Conservation (phyloP, 139 green algal genomes). For the Desmodesmus armatus region DNA sequence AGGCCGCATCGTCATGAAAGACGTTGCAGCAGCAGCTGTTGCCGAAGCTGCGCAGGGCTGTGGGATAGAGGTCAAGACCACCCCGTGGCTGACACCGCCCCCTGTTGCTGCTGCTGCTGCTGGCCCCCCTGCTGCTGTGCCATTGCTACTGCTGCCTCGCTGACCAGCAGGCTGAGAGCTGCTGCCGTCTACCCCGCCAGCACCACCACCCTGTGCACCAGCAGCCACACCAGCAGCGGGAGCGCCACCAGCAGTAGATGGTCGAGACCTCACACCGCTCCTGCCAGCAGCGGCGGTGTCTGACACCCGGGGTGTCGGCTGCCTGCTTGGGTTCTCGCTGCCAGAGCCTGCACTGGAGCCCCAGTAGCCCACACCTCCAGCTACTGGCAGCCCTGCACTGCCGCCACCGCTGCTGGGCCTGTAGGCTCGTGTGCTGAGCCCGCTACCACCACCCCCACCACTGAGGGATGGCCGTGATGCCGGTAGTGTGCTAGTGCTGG, state of each 20-base stretch:
- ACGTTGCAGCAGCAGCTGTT: not conserved
- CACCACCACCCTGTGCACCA: too few relatives aligned
- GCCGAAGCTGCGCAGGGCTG: not conserved
- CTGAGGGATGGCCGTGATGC: too few relatives aligned
- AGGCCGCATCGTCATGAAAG: slow-evolving; percentile 37
- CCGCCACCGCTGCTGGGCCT: not conserved
- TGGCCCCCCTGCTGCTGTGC: slow-evolving; percentile 1
- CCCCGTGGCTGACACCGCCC: not conserved
- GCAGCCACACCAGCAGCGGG: not conserved
- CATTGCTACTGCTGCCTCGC: slow-evolving; percentile 7
- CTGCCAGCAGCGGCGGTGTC: not conserved
- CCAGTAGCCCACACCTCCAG: slow-evolving; percentile 9
- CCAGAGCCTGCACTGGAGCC: slow-evolving; percentile 24
- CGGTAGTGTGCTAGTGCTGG: too few relatives aligned
- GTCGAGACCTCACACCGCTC: not conserved
- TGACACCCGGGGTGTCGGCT: not conserved
- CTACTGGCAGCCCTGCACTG: not conserved
- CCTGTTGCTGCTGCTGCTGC: not conserved
- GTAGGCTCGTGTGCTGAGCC: too few relatives aligned
- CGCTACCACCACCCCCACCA: too few relatives aligned
- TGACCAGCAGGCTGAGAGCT: not conserved
- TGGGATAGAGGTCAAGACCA: not conserved
- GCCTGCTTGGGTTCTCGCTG: slow-evolving; percentile 12
- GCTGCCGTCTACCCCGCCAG: too few relatives aligned
- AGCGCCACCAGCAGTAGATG: not conserved